Evolutionary conservation across 805 yeast genomes (phyloP).

Genomic region (Teunomyces barrocoloradensis): DNA sequence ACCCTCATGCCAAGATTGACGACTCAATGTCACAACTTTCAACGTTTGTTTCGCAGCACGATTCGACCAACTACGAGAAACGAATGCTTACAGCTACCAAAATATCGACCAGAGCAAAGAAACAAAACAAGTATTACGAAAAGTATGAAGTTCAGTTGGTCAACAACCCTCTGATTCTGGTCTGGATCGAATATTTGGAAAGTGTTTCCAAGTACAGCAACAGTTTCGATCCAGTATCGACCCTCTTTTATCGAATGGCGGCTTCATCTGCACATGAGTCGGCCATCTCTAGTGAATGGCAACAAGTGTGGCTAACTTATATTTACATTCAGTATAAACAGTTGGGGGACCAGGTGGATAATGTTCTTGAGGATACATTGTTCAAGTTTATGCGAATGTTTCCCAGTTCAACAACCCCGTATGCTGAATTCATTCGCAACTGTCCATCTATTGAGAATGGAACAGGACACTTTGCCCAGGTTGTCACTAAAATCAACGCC

Average conservation of each 20-base stretch:
- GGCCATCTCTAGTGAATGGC: not conserved
- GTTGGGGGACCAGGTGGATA: constrained; percentile 5
- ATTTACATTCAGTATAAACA: constrained; percentile 25
- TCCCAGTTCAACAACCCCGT: constrained; percentile 23
- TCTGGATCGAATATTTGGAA: constrained; percentile 35
- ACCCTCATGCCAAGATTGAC: constrained; percentile 43
- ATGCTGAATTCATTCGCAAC: constrained; percentile 24
- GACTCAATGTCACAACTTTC: constrained; percentile 42
- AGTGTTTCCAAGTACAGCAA: constrained; percentile 16
- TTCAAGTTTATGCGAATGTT: constrained; percentile 20
- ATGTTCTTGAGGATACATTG: constrained; percentile 12
- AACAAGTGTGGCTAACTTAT: constrained; percentile 26
- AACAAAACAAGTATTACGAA: constrained; percentile 31
- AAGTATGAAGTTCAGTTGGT: constrained; percentile 27
- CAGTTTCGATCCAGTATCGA: not conserved
- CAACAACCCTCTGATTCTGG: constrained; percentile 9
- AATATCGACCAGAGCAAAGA: constrained; percentile 27
- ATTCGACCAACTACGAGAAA: constrained; percentile 26
- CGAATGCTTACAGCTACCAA: constrained; percentile 38
- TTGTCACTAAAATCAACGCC: constrained; percentile 9
- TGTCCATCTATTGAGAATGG: constrained; percentile 12
- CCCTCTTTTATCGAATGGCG: constrained; percentile 13
- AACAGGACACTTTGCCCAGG: constrained; percentile 4
- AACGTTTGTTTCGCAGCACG: constrained; percentile 32
- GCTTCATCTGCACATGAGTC: not conserved